Evolutionary conservation across 164 flowering plant species (phyloP).

Genomic region (Tetrastigma voinierianum): DNA sequence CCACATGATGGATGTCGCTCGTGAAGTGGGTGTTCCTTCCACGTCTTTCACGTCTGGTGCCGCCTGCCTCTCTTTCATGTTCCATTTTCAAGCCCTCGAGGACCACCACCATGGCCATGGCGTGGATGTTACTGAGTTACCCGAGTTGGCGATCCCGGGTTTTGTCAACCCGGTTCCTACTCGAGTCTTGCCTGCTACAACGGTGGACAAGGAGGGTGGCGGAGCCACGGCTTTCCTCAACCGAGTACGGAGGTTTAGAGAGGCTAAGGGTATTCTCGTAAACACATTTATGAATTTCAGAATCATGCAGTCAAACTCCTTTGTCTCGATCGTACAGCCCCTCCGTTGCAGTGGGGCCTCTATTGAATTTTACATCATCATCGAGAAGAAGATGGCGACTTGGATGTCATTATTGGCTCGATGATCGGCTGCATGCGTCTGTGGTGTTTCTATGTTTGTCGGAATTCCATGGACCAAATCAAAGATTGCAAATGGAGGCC

Average conservation of each 20-base stretch:
- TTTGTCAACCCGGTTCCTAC: too few species aligned
- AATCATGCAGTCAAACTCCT: conserved; percentile 20
- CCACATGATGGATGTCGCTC: conserved; percentile 17
- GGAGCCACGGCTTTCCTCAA: background rate
- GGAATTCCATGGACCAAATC: too few species aligned
- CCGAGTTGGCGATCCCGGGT: background rate
- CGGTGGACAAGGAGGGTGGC: background rate
- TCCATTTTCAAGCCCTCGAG: conserved; percentile 1
- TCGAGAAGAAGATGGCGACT: too few species aligned
- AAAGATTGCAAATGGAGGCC: too few species aligned
- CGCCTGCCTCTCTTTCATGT: conserved; percentile 10
- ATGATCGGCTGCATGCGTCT: background rate
- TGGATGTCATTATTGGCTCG: background rate
- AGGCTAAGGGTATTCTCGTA: conserved; percentile 23
- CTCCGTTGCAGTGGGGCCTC: conserved; percentile 28
- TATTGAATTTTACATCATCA: conserved; percentile 2
- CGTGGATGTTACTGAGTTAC: conserved; percentile 11
- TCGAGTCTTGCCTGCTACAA: background rate
- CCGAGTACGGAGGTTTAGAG: conserved; percentile 1
- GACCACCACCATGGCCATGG: conserved; percentile 1
- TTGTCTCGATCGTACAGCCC: too few species aligned
- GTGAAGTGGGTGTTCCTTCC: conserved; percentile 5
- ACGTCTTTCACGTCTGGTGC: conserved; percentile 18
- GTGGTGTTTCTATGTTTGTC: too few species aligned
- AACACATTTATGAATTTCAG: conserved; percentile 29